Conservation (phyloP, 768 basidiomycete genomes). For the Tulasnella sp. region DNA sequence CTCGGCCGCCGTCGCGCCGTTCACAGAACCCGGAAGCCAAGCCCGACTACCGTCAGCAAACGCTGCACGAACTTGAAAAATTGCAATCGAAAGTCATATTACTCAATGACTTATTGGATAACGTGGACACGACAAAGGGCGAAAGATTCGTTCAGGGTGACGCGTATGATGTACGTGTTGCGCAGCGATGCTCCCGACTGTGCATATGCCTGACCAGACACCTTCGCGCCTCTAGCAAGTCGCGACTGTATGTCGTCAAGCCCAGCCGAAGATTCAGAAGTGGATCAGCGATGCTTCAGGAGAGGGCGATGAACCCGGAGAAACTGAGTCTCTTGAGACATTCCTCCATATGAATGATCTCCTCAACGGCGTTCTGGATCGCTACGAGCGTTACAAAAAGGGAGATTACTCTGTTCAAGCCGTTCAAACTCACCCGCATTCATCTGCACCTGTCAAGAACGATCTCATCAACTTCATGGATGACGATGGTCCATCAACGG, state of each 20-base stretch:
- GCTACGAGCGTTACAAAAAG: conserved; percentile 87
- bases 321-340: conserved; percentile 40
- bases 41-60: conserved; percentile 87
- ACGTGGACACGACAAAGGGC: conserved; percentile 56
- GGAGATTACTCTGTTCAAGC: conserved; percentile 74
- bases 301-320: conserved; percentile 55
- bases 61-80: conserved; percentile 82
- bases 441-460: conserved; percentile 17
- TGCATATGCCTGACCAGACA: background rate
- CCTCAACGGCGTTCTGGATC: conserved; percentile 81
- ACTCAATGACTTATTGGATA: conserved; percentile 96
- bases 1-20: background rate
- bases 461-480: conserved; percentile 68
- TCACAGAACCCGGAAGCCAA: conserved; percentile 74
- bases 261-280: conserved; percentile 90
- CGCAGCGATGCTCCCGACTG: background rate
- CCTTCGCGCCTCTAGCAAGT: conserved; percentile 54
- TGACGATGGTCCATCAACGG: conserved; percentile 18
- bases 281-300: conserved; percentile 80
- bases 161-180: conserved; percentile 65
- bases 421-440: conserved; percentile 18
- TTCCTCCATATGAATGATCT: conserved; percentile 96
- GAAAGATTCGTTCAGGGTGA: conserved; percentile 83
- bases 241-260: conserved; percentile 62
- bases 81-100: conserved; percentile 90